Base-by-base conservation (phyloP, 2,329 filamentous ascomycete species). In the Zymoseptoria ardabiliae region DNA sequence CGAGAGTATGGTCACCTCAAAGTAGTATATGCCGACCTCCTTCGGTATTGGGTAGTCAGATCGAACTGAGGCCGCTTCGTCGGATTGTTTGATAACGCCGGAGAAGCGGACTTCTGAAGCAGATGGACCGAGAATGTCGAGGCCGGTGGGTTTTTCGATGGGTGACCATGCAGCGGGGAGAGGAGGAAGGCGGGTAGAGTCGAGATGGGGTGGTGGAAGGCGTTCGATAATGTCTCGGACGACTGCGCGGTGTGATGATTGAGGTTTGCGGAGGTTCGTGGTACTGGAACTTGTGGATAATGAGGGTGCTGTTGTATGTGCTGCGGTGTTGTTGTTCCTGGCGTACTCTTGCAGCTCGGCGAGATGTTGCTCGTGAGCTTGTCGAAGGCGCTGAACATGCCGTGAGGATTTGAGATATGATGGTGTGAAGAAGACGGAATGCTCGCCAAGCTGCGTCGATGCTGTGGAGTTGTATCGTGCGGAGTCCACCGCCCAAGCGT, bases 11-110 rank as follows among this genome's bases (percentile, higher is more conserved):
- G 82, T 83, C 35, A 86, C 79, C 69, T 99, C 94, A 70, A 86
- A 99, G 73, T 99, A 99, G 74, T 96, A 99, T 61, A 99, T 87
- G 1, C 94, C 94, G 66, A 90, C 94, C 70, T 96, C 88, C 41
- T 85, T 81, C 3, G 94, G 91, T 85, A 97, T 97, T 54, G 86
- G 84, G 72, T 91, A 81, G 73, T 99, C 89, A 25, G 92, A 85
- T 58, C 94, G 85, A 59, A 96, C 85, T 11, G 90, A 85, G 41
- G 86, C 91, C 19, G 91, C 90, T 72, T 97, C 94, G 69, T 88
- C 85, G 60, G 80, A 77, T 51, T 82, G 81, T 71, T 85, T 84
- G 49, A 78, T 76, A 10, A 78, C 73, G 21, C 83, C 83, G 49
- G 74, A 76, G 69, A 85, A 86, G 61, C 81, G 79, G 58, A 95